Evolutionary conservation across 2,329 filamentous ascomycete species (phyloP).

Genomic region (Gremmenia infestans): DNA sequence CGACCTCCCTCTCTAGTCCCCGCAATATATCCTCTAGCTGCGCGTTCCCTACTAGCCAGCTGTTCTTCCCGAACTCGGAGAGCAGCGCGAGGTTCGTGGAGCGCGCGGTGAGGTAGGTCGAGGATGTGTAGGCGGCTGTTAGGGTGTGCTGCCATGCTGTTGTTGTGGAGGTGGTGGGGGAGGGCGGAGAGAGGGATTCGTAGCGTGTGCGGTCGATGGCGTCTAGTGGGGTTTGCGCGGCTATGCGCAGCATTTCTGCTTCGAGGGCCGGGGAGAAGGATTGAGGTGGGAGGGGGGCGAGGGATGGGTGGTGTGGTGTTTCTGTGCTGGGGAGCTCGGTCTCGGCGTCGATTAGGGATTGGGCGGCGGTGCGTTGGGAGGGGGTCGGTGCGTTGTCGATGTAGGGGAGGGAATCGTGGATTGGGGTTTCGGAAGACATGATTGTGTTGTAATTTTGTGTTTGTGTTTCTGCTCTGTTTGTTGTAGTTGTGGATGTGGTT

Average conservation of each 20-base stretch:
- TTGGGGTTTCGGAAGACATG: conserved; percentile 26
- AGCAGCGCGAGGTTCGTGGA: conserved; percentile 24
- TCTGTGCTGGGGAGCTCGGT: conserved; percentile 33
- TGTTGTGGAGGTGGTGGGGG: conserved; percentile 32
- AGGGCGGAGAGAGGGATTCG: conserved; percentile 66
- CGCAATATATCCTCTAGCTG: conserved; percentile 69
- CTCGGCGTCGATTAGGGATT: conserved; percentile 65
- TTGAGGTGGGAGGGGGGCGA: conserved; percentile 52
- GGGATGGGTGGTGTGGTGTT: conserved; percentile 40
- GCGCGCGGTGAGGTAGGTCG: conserved; percentile 48
- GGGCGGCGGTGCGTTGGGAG: conserved; percentile 58
- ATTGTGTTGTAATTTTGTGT: not conserved
- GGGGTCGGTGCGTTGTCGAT: conserved; percentile 70
- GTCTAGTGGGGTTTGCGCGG: conserved; percentile 51
- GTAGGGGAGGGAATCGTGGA: conserved; percentile 39
- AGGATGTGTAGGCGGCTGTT: conserved; percentile 47
- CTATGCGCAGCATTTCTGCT: conserved; percentile 64
- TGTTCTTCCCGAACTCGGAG: conserved; percentile 64
- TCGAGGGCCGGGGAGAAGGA: conserved; percentile 62
- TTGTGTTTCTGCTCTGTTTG: not conserved
- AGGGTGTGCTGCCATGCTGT: conserved; percentile 17
- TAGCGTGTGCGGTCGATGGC: conserved; percentile 78
- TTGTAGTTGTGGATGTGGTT: conserved; percentile 3
- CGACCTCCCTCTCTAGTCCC: conserved; percentile 69
- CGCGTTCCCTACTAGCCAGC: conserved; percentile 84